Conservation (phyloP, 2,329 filamentous ascomycete genomes). For the Pseudogymnoascus sp. region DNA sequence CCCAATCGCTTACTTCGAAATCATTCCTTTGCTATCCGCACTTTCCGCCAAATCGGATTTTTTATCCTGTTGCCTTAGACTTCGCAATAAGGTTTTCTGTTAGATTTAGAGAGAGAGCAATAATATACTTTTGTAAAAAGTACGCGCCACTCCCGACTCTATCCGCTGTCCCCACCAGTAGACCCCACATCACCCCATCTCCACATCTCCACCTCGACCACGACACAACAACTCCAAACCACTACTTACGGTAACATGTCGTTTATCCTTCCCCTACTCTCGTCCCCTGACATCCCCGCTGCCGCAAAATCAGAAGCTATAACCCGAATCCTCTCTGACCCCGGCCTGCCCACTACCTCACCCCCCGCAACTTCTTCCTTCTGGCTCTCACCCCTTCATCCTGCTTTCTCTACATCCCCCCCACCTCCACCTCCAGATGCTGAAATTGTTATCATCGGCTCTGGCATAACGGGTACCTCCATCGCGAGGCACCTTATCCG, state of each 20-base stretch:
- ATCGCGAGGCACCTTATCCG: conserved; percentile 25
- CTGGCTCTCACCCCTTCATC: conserved; percentile 38
- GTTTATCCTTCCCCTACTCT: not conserved
- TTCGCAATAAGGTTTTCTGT: not conserved
- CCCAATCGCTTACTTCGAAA: not conserved
- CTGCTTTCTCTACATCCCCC: conserved; percentile 30
- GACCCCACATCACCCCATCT: not conserved
- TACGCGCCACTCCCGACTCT: not conserved
- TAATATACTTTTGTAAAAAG: not conserved
- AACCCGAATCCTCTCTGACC: conserved; percentile 25
- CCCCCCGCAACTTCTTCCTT: conserved; percentile 31
- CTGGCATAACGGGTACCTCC: conserved; percentile 42
- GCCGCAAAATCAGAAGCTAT: not conserved
- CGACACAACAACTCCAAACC: not conserved
- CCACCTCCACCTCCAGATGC: conserved; percentile 30
- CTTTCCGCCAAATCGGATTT: not conserved
- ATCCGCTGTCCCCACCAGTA: not conserved
- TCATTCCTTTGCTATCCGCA: not conserved
- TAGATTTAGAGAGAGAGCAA: not conserved
- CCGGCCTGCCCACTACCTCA: conserved; percentile 35
- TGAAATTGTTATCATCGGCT: conserved; percentile 45
- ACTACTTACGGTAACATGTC: not conserved
- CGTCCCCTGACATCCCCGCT: not conserved
- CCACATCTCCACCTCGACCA: not conserved
- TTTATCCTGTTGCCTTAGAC: not conserved